Evolutionary conservation across 129 eudicot species (phyloP), one percentile per base, ranked within the genome.

Genomic region (Chrysanthemum lavandulifolium): DNA sequence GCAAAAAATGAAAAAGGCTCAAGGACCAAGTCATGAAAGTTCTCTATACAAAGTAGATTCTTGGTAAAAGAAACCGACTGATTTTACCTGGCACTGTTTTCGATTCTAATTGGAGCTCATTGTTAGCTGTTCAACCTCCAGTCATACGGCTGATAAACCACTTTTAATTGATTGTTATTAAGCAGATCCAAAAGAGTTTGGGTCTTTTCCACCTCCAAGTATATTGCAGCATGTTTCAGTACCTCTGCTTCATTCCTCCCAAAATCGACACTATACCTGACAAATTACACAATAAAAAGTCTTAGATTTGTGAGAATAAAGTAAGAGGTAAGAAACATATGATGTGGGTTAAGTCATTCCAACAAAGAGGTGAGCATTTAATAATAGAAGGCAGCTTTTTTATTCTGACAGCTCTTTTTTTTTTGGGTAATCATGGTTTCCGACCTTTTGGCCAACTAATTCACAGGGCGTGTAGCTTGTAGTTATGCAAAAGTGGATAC

Each of bases 241-340:
- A 89, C 83, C 84, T 89, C 96, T 43, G 69, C 78, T 73, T 84
- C 89, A 60, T 86, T 89, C 82, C 73, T 82, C 40, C 96, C 96
- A 63, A 86, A 89, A 80, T 89, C 96, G 23, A 75, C 82, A 79
- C 91, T 82, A 66, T 76, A 89, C 96, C 96, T 88, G 81, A 71
- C 43, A 49, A 33, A 50, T 66, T 9, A 65, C 50, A 4, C 55
- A 60, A 25, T 45, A 72, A 48, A 61, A 33, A 5, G 5, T 21
- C 11, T 25, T 6, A 4, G 60, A 31, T 31, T 15, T 53, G 10
- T 27, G 12, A 21, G 11, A 33, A 56, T 8, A 40, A n/a, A 75
- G 50, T 9, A 40, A 15, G 6, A 31, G 62, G 49, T 15, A 29
- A 55, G 12, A 53, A 19, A 54, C 27, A 54, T 16, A 59, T 64